Evolutionary conservation across 768 basidiomycete genomes (phyloP).

Genomic region (Mycena filopes): DNA sequence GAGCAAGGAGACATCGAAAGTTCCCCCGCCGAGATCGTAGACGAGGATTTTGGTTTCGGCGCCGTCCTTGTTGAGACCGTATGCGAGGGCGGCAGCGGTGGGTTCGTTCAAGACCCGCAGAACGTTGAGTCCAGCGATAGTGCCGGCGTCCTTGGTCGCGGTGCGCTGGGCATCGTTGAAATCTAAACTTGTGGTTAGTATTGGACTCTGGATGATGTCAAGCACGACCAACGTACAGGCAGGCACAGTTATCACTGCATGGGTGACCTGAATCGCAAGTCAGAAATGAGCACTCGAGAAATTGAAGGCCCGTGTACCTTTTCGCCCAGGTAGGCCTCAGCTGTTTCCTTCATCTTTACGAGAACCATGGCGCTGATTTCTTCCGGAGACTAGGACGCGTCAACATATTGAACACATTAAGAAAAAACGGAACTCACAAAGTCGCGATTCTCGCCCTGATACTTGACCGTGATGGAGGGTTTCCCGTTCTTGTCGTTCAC

Average conservation of each 20-base stretch:
- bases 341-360: constrained; percentile 76
- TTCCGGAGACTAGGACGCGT: constrained; percentile 59
- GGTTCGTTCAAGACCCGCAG: constrained; percentile 77
- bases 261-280: constrained; percentile 43
- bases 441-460: constrained; percentile 56
- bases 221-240: constrained; percentile 55
- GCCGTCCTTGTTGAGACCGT: constrained; percentile 72
- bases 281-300: background rate
- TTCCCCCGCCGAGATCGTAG: constrained; percentile 80
- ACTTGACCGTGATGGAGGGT: constrained; percentile 60
- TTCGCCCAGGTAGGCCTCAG: constrained; percentile 74
- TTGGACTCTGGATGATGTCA: constrained; percentile 32
- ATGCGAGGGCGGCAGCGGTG: constrained; percentile 77
- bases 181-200: constrained; percentile 44
- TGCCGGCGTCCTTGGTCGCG: constrained; percentile 76
- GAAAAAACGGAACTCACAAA: constrained; percentile 47
- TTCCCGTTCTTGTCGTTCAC: constrained; percentile 50
- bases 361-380: constrained; percentile 77
- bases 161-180: constrained; percentile 78
- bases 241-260: constrained; percentile 69
- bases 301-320: constrained; percentile 44
- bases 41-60: constrained; percentile 71
- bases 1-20: constrained; percentile 78
- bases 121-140: constrained; percentile 71
- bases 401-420: background rate